Base-by-base conservation (phyloP, 805 yeast genomes). In the Grigorovia jiainica region DNA sequence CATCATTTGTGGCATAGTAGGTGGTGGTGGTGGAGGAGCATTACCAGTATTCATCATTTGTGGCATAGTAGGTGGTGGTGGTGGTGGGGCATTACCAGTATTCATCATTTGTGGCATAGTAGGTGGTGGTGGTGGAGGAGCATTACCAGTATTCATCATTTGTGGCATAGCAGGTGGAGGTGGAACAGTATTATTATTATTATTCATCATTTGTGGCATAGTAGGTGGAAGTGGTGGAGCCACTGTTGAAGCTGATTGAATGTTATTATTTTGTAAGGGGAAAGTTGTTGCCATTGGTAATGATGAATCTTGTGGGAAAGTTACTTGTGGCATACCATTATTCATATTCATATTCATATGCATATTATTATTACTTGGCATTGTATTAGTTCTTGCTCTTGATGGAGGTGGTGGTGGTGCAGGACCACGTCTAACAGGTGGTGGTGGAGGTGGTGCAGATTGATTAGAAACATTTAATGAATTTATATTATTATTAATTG, bases 361-460 rank as follows among this genome's bases (percentile, higher is more conserved):
- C 33, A 21, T 17, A 27, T n/a, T 19, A 31, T 21, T 17, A 27
- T 27, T 27, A 16, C 16, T 7, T 30, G 39, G 17, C 17, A 27
- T 25, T 31, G 43, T 34, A 6, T 38, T 52, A 37, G 44, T 55
- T 16, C 43, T 46, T 7, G 41, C 52, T 38, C 46, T 52, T 15
- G 38, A 30, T 1, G 44, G 55, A 23, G 49, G 60, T 1, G 50
- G 58, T 29, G 49, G 59, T 13, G 53, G 51, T 9, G 40, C 52
- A 9, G 50, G 49, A 3, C 53, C 51, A 30, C 50, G 42, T 36
- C 51, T 50, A 21, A 42, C 42, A n/a, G 52, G 43, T 11, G 47
- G 44, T 20, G 53, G 44, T 27, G 55, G 47, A n/a, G 61, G 43
- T n/a, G 55, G 40, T 27, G 55, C 47, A n/a, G 61, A 42, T n/a